Base-by-base conservation (phyloP, 1,284 basidiomycete genomes). In the Leccinum angustisporum region DNA sequence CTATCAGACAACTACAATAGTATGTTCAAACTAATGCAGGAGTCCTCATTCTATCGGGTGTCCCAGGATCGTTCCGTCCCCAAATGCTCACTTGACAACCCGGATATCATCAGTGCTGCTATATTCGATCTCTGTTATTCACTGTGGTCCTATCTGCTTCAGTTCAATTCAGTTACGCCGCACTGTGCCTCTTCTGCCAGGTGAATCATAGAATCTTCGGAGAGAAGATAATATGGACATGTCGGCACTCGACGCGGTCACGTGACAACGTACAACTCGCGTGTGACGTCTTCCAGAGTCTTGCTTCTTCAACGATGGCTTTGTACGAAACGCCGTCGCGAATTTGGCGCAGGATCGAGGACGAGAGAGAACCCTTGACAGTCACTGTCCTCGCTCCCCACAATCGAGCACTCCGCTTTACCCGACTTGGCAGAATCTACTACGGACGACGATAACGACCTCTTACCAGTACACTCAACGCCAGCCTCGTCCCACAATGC, bases 311-410 rank as follows among this genome's bases (percentile, higher is more conserved):
- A 25, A 25, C 25, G 25, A 76, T 77, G 70, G 77, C 78, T 4
- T 73, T 83, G 74, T 80, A 90, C 9, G 90, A 92, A 74, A 92
- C 90, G 9, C 90, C 90, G 0, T 92, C 91, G 33, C 80, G 90
- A 55, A 86, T 92, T 69, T 90, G 87, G 87, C 81, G 90, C 30
- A 83, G 91, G 56, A 91, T 92, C 54, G 83, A 92, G 72, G 87
- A 90, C 67, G 84, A 83, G 59, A 75, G 78, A 65, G 90, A 91
- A 64, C 87, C 92, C 79, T 88, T 91, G 25, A 25, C 25, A 25
- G 7, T 92, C 91, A 43, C 76, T 92, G 3, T 90, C 90, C 2
- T 90, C 89, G 7, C 74, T 92, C 7, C 7, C 88, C 89, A 78
- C 68, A 1, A 85, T 89, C 68, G 88, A 91, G 50, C 83, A 88